Evolutionary conservation across 1,284 basidiomycete species (phyloP).

Genomic region (Pterulicium gracile): DNA sequence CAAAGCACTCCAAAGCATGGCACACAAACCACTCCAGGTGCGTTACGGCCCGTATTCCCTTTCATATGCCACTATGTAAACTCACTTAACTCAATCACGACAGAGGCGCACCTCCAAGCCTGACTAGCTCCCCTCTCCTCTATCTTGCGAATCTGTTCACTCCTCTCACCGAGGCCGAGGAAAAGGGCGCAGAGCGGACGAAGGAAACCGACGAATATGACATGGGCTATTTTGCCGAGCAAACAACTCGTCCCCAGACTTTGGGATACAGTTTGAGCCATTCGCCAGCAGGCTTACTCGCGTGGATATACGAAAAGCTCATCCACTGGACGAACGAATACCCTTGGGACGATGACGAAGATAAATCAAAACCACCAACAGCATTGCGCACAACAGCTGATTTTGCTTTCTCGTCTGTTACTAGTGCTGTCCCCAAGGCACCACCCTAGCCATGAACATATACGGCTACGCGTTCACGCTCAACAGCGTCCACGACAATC

Average conservation of each 20-base stretch:
- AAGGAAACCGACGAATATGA: constrained; percentile 23
- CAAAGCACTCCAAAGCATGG: constrained; percentile 25
- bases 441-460: too few relatives aligned
- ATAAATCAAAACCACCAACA: too few relatives aligned
- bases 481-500: too few relatives aligned
- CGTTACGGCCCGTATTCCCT: constrained; percentile 6
- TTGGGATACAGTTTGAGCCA: constrained; percentile 40
- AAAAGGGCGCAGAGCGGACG: constrained; percentile 20
- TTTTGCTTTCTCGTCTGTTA: too few relatives aligned
- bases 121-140: constrained; percentile 17
- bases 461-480: too few relatives aligned
- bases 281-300: constrained; percentile 42
- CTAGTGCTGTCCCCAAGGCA: too few relatives aligned
- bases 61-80: background rate
- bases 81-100: background rate
- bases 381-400: constrained; percentile 13
- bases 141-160: constrained; percentile 18
- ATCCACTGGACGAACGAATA: constrained; percentile 36
- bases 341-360: constrained; percentile 39
- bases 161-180: constrained; percentile 23
- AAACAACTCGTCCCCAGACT: constrained; percentile 43
- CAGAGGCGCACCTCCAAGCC: constrained; percentile 17
- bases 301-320: constrained; percentile 50
- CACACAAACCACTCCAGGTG: constrained; percentile 26
- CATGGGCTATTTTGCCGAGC: constrained; percentile 29